These are phyloP conservation scores for Hypoxylon fragiforme DNA, from an alignment of 495 filamentous ascomycete genomes.

Conservation along the genomic window DNA sequence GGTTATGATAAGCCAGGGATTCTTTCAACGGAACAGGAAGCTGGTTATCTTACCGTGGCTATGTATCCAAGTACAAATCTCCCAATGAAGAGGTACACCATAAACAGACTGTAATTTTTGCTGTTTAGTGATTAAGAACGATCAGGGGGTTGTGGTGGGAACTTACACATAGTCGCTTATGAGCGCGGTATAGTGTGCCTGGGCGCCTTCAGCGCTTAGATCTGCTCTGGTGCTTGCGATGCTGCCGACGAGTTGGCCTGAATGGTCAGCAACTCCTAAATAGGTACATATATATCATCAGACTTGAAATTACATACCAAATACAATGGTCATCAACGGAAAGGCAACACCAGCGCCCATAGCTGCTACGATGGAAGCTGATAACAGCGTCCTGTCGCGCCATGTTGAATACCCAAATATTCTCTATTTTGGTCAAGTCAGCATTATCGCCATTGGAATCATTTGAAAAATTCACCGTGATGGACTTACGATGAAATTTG, in stretches of 20 bases:
- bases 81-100: conserved; percentile 66
- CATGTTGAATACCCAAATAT: conserved; percentile 55
- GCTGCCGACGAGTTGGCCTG: conserved; percentile 48
- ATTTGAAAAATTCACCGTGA: background rate
- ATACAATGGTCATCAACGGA: conserved; percentile 54
- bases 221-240: conserved; percentile 28
- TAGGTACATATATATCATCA: background rate
- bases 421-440: conserved; percentile 38
- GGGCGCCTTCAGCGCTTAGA: conserved; percentile 15
- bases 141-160: too few relatives aligned
- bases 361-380: conserved; percentile 45
- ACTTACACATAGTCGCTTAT: conserved; percentile 38
- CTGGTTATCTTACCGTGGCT: conserved; percentile 54
- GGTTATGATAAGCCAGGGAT: background rate
- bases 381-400: conserved; percentile 46
- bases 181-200: conserved; percentile 21
- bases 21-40: background rate
- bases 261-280: conserved; percentile 10
- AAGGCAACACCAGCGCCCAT: conserved; percentile 56
- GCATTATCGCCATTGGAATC: background rate
- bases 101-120: conserved; percentile 59
- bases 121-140: too few relatives aligned
- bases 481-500: conserved; percentile 40
- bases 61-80: conserved; percentile 62
- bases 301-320: conserved; percentile 38